Evolutionary conservation across 2,329 filamentous ascomycete species (phyloP), one percentile per base, ranked within the genome.

Genomic region (Trichoderma hamatum): DNA sequence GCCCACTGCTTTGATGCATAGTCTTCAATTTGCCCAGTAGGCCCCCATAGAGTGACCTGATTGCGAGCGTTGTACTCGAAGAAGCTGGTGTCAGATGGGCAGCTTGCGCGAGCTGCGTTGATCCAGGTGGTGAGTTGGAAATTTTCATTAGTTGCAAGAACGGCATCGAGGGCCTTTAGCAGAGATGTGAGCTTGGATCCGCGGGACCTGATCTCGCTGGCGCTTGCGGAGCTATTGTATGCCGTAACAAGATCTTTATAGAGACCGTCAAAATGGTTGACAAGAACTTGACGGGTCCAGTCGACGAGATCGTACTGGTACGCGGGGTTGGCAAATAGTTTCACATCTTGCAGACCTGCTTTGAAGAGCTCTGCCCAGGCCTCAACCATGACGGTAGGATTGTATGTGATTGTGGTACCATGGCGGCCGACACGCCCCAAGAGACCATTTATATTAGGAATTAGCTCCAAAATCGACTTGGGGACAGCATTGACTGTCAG

Each of bases 1-100:
- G 76, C 78, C 84, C 84, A 86, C 26, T 76, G 76, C 74, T 84
- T 85, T 5, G 79, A 81, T 3, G 84, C 83, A 69, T 86, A 86
- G 73, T 86, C 84, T 43, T 74, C 79, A 51, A 86, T 83, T 85
- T 75, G 16, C 82, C 82, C 1, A 72, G 73, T 49, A 0, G 83
- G 83, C 0, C 83, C 83, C 84, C 84, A 86, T 13, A 83, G 77
- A 6, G 84, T 85, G 68, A 86, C 76, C 69, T 85, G 84, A 60
- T 85, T 85, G 14, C 82, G 77, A 7, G 84, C 83, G 56, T 84
- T 79, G 73, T 82, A 83, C 67, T 81, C 79, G 52, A 82, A 79
- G 71, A 81, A 82, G 24, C 79, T 73, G 24, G 78, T 72, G 1
- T 69, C n/a, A 1, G 56, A 52, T 0, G 75, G 70, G 7, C 71